Percentiles rank a stretch among this genome's conserved stretches.
phyloP scores from a whole-genome alignment of 2,329 filamentous ascomycete species.

The Penicillium digitatum region DNA sequence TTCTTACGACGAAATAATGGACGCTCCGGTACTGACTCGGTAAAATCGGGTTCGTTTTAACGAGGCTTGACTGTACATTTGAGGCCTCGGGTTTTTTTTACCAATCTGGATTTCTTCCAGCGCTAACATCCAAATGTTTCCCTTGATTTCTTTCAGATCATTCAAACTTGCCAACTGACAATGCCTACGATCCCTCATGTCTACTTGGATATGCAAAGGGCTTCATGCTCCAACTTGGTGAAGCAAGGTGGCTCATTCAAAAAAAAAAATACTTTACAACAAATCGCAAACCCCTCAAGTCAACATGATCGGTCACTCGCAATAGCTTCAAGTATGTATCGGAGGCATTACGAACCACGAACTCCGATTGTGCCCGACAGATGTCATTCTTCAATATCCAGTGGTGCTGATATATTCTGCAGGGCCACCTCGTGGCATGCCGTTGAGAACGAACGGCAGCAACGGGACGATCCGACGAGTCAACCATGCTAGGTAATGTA shows the following conservation, averaged over 20 bases:
- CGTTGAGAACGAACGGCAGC: not conserved
- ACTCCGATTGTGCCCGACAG: not conserved
- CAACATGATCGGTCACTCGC: no score
- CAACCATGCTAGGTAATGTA: not conserved
- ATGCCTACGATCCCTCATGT: not conserved
- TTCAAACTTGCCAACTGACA: not conserved
- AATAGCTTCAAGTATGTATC: not conserved
- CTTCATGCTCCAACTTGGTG: not conserved
- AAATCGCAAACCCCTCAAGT: not conserved
- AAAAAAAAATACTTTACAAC: not conserved
- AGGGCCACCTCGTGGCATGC: slow-evolving; percentile 2
- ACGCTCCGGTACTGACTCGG: no score
- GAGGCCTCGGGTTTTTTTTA: not conserved
- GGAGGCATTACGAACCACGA: not conserved
- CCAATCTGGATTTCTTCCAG: not conserved
- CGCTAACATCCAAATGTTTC: not conserved
- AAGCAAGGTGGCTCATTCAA: not conserved
- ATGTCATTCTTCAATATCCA: not conserved
- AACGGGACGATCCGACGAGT: not conserved
- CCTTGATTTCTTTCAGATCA: no score
- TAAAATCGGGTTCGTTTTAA: no score
- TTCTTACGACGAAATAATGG: no score
- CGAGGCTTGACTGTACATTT: no score
- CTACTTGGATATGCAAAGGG: not conserved
- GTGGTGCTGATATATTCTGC: not conserved